Base-by-base conservation (phyloP, 139 green algal species). In the Astrephomene gubernaculifera region DNA sequence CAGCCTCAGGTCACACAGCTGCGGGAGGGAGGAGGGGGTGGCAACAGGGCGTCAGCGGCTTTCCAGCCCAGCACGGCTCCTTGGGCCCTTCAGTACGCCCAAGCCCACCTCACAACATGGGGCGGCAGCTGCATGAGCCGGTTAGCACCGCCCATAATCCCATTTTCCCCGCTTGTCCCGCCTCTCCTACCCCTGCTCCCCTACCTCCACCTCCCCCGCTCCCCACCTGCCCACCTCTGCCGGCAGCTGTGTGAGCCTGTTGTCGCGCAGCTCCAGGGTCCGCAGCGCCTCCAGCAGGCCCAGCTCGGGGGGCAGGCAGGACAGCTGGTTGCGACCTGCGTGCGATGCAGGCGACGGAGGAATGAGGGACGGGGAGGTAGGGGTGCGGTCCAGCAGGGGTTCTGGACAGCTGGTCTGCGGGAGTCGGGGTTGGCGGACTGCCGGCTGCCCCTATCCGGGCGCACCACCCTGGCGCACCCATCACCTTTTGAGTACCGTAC, bases 241-340 rank as follows among this genome's bases (percentile, higher is more conserved):
- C 12, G 90, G 90, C 60, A 85, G 6, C 24, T 44, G 70, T 43
- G 79, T 83, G 24, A 90, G 44, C 61, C 71, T 71, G 87, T 90
- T 90, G 76, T 90, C 75, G 5, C 83, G 35, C 68, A 89, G 36
- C 49, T 89, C 87, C 63, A 90, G 78, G 38, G 76, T 86, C 33
- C 70, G 76, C 36, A 90, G 60, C 4, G 52, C 29, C 35, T 52
- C 25, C 24, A 85, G 10, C 41, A 79, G 45, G 53, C 81, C 81
- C 63, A 91, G 63, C 38, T 79, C 82, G 14, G 49, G 49, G 8
- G 87, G 83, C 71, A 91, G 63, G 35, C 17, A 75, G 44, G 64
- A 5, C 38, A 85, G 79, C 43, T 44, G 38, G 83, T 81, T 75
- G 52, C 52, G 44, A 22, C 54, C 82, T 87, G 52, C 9, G 24